These are phyloP conservation scores for Penicillium argentinense DNA, from an alignment of 495 filamentous ascomycete species.

Conservation along the genomic window DNA sequence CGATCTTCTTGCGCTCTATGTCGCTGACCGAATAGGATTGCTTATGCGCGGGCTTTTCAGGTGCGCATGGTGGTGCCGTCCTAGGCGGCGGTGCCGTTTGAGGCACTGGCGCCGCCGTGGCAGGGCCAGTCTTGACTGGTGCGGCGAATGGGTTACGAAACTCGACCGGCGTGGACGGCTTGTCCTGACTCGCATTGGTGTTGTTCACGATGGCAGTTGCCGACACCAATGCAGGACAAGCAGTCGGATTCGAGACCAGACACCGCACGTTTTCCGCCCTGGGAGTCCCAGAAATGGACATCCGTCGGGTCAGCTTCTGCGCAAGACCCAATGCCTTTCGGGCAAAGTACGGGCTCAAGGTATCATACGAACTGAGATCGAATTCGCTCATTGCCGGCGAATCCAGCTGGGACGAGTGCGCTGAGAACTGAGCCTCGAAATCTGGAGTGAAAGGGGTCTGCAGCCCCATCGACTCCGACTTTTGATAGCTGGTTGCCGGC, in stretches of 20 bases:
- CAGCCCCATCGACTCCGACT: slow-evolving; percentile 68
- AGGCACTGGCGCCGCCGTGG: no score
- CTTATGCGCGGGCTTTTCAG: slow-evolving; percentile 14
- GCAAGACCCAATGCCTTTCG: slow-evolving; percentile 32
- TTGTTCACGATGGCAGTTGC: slow-evolving; percentile 36
- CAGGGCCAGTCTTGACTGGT: background rate
- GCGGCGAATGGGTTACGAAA: slow-evolving; percentile 40
- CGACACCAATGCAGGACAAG: slow-evolving; percentile 40
- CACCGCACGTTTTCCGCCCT: slow-evolving; percentile 26
- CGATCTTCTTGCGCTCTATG: slow-evolving; percentile 22
- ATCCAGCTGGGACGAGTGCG: slow-evolving; percentile 10
- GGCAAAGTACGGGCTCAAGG: slow-evolving; percentile 50
- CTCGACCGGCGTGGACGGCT: slow-evolving; percentile 22
- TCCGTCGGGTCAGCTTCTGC: slow-evolving; percentile 36
- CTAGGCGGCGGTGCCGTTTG: background rate
- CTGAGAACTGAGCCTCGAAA: slow-evolving; percentile 28
- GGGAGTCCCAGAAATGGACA: slow-evolving; percentile 29
- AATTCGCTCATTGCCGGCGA: slow-evolving; percentile 17
- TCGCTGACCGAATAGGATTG: slow-evolving; percentile 27
- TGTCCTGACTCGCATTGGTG: slow-evolving; percentile 2
- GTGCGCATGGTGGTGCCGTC: background rate
- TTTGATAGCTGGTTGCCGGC: slow-evolving; percentile 86
- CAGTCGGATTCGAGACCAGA: slow-evolving; percentile 24
- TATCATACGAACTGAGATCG: slow-evolving; percentile 16
- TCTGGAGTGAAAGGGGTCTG: slow-evolving; percentile 31